phyloP scores from a whole-genome alignment of 2,329 filamentous ascomycete genomes.

The Calonectria montana region DNA sequence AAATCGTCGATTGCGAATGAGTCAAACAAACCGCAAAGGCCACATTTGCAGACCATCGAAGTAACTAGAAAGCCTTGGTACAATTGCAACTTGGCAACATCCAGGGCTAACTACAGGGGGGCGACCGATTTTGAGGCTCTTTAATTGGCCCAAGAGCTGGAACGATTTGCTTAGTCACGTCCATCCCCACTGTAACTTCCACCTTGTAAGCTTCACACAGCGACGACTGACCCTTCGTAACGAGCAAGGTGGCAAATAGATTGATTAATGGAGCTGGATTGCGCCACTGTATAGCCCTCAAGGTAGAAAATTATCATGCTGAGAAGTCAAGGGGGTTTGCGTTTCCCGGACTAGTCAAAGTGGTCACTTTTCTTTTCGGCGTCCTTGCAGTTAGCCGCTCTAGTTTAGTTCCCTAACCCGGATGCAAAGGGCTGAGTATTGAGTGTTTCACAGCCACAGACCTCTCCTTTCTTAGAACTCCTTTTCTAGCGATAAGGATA shows the following conservation, averaged over 20 bases:
- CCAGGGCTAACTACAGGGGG: constrained; percentile 18
- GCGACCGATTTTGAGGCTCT: constrained; percentile 28
- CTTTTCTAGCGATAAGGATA: too few relatives aligned
- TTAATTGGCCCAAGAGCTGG: constrained; percentile 29
- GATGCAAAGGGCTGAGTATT: background rate
- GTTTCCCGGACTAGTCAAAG: background rate
- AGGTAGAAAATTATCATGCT: too few relatives aligned
- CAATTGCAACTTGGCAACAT: constrained; percentile 43
- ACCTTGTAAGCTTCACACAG: background rate
- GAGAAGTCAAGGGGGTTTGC: background rate
- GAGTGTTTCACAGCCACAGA: background rate
- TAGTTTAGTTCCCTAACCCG: background rate
- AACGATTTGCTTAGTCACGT: constrained; percentile 31
- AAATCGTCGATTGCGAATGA: constrained; percentile 34
- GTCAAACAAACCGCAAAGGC: constrained; percentile 33
- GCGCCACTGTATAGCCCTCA: background rate
- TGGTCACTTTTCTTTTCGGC: too few relatives aligned
- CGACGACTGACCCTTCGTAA: background rate
- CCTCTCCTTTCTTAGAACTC: background rate
- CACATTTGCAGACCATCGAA: constrained; percentile 41
- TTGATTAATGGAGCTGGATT: background rate
- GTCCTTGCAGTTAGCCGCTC: background rate
- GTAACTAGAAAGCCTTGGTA: constrained; percentile 37
- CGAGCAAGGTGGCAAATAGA: constrained; percentile 6
- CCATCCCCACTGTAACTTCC: constrained; percentile 18